Evolutionary conservation across 352 stramenopile genomes (phyloP), one percentile per base, ranked within the genome.

Genomic region (Aphanomyces astaci): DNA sequence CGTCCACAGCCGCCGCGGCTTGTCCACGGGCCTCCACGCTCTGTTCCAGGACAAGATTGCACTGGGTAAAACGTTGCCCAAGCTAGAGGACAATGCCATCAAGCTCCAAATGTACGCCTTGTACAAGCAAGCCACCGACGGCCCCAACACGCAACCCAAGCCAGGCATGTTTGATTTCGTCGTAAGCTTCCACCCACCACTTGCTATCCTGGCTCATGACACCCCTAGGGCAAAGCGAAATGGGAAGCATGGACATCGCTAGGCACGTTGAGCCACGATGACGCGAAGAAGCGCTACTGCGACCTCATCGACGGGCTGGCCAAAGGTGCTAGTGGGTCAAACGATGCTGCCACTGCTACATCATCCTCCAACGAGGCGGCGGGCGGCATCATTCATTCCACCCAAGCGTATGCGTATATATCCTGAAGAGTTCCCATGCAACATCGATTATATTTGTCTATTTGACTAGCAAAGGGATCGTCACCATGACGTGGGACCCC

Each of bases 91-190:
- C 75, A 92, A 92, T 72, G 56, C 63, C n/a, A 65, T 79, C 70
- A 92, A 94, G 66, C 73, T 94, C 43, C 67, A 88, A 67, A 86
- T 94, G 78, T 94, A 94, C 74, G 80, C 84, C 70, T 78, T 94
- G 17, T 94, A 89, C 75, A 92, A 94, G 63, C 86, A 94, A 69
- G 75, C 82, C 4, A 80, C 86, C 31, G 56, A 68, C 3, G 86
- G 84, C 65, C 76, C 78, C 57, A 88, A 86, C 74, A 76, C 76
- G n/a, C 82, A 81, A 11, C 45, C 71, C n/a, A 80, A 81, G 48
- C 86, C 86, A 0, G 81, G 83, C 19, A 88, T 92, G 78, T 77
- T 94, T 64, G 84, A 94, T 74, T 90, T 91, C 74, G 82, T 94
- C n/a, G 79, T 80, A 15, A 66, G 76, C 53, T 28, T 53, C 11